phyloP scores from a whole-genome alignment of 176 grass and related monocot species.

The Bonia amplexicaulis region DNA sequence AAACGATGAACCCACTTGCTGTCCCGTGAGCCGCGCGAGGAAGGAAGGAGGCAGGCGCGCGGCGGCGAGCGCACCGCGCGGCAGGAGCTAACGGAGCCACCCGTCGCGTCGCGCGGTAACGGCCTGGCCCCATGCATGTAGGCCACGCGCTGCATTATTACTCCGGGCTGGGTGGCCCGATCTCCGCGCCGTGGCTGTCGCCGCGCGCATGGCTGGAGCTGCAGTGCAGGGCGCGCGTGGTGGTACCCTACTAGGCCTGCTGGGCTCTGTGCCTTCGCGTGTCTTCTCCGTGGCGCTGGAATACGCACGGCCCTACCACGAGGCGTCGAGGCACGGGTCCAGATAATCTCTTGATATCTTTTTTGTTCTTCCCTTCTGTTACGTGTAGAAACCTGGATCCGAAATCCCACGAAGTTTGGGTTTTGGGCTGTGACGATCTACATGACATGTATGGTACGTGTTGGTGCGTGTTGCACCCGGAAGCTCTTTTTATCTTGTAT shows the following conservation, averaged over 20 bases:
- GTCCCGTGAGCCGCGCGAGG: not conserved
- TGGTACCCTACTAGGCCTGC: slow-evolving; percentile 25
- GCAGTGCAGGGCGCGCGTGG: slow-evolving; percentile 11
- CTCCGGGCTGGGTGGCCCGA: not conserved
- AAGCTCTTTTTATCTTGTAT: not conserved
- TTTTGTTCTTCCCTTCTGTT: not conserved
- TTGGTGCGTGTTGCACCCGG: not conserved
- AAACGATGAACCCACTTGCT: not conserved
- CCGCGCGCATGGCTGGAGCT: slow-evolving; percentile 6
- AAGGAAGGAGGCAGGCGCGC: not conserved
- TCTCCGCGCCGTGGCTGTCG: slow-evolving; percentile 4
- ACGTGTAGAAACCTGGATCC: not conserved
- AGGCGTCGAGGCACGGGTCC: slow-evolving; percentile 13
- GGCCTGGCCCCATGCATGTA: not conserved
- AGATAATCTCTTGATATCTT: not conserved
- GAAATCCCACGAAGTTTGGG: not conserved
- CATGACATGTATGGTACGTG: not conserved
- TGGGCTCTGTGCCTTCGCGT: not conserved
- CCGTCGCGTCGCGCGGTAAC: not conserved
- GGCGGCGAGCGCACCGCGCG: not conserved
- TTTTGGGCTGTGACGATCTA: not conserved
- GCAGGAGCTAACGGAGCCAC: not conserved
- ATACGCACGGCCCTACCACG: slow-evolving; percentile 44
- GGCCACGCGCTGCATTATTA: slow-evolving; percentile 11
- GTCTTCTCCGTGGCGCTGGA: slow-evolving; percentile 13